phyloP scores from a whole-genome alignment of 2,329 filamentous ascomycete genomes.

The Pyricularia sp. region DNA sequence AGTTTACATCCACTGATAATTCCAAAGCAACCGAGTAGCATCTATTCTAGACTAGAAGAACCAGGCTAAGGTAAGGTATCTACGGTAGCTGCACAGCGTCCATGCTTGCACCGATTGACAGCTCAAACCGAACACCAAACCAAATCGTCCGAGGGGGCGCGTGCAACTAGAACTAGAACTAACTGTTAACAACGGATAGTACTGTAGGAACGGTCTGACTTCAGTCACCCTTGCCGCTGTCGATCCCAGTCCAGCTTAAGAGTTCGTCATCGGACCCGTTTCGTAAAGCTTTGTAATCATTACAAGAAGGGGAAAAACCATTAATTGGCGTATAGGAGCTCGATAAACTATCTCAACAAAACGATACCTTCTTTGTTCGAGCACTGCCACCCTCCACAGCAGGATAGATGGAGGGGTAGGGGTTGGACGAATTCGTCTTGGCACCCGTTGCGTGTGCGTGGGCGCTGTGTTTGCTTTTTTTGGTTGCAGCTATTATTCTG shows the following conservation, averaged over 20 bases:
- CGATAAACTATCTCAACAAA: not conserved
- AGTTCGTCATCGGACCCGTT: not conserved
- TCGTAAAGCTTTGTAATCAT: not conserved
- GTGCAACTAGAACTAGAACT: no score
- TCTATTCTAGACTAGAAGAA: no score
- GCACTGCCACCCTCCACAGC: not conserved
- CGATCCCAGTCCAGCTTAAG: not conserved
- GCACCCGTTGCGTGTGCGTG: not conserved
- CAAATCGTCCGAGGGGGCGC: not conserved
- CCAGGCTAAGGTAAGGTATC: no score
- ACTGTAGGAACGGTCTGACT: not conserved
- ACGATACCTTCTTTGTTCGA: not conserved
- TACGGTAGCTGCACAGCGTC: not conserved
- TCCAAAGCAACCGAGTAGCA: no score
- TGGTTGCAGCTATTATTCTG: no score
- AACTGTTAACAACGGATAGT: not conserved
- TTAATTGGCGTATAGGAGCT: not conserved
- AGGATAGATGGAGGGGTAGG: not conserved
- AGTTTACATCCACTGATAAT: no score
- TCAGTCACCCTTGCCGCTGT: not conserved
- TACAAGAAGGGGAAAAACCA: not conserved
- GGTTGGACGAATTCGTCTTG: not conserved
- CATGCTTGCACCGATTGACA: not conserved
- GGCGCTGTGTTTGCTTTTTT: not conserved
- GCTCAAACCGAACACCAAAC: not conserved